Evolutionary conservation across 495 filamentous ascomycete species (phyloP).

Genomic region (Symbiotaphrina buchneri): DNA sequence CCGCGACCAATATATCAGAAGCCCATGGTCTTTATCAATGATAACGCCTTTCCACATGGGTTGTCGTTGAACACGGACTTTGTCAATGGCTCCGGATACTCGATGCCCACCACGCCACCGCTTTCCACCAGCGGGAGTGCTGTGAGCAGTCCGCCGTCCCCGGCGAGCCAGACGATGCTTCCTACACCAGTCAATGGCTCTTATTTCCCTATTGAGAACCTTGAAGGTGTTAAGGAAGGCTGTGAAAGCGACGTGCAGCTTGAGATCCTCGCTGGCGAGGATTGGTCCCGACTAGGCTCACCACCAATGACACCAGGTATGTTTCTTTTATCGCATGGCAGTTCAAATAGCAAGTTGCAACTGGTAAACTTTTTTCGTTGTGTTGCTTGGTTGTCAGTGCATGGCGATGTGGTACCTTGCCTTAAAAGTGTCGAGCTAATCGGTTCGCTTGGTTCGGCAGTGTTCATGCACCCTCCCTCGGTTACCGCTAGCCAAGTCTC

Average conservation of each 20-base stretch:
- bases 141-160: conserved; percentile 67
- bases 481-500: conserved; percentile 36
- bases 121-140: conserved; percentile 66
- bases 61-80: conserved; percentile 64
- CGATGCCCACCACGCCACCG: conserved; percentile 73
- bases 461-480: conserved; percentile 62
- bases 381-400: no score
- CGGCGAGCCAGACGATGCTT: conserved; percentile 47
- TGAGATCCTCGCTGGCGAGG: conserved; percentile 51
- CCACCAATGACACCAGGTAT: conserved; percentile 89
- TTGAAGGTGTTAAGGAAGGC: conserved; percentile 63
- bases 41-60: conserved; percentile 45
- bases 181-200: conserved; percentile 64
- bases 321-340: conserved; percentile 25
- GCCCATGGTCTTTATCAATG: conserved; percentile 46
- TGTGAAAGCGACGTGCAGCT: conserved; percentile 54
- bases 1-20: conserved; percentile 57
- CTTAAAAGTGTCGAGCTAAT: no score
- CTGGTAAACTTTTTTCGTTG: no score
- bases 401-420: no score
- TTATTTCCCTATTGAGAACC: conserved; percentile 51
- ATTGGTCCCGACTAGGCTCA: conserved; percentile 54
- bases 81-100: conserved; percentile 38
- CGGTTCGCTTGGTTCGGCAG: conserved; percentile 23
- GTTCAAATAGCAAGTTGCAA: no score